Evolutionary conservation across 23 red algal genomes (phyloP).

Genomic region (Gracilaria domingensis): DNA sequence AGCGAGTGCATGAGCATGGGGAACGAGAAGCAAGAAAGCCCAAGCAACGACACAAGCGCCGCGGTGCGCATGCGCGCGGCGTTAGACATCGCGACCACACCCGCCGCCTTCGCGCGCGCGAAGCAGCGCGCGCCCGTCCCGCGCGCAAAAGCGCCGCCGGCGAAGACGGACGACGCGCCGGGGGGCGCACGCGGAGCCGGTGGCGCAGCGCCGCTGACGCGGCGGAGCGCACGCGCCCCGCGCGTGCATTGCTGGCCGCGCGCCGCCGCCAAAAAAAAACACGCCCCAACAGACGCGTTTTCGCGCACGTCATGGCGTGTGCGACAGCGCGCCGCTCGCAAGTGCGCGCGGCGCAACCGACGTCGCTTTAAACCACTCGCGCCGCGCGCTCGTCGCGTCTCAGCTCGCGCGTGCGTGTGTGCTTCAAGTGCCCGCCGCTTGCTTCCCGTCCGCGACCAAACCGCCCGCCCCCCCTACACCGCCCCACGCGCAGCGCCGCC

Average conservation of each 20-base stretch:
- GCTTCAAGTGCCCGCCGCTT: no score
- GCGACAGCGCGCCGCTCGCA: background rate
- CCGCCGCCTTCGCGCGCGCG: background rate
- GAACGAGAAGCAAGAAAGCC: conserved; percentile 12
- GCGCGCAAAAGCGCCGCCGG: no score
- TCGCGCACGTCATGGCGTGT: background rate
- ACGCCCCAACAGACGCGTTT: conserved; percentile 6
- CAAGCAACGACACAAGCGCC: background rate
- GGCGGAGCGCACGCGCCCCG: no score
- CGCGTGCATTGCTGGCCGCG: background rate
- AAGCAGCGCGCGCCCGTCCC: no score
- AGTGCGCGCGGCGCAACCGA: background rate
- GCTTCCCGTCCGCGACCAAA: no score
- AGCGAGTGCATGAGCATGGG: conserved; percentile 19
- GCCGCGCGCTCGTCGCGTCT: background rate
- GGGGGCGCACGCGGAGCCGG: background rate
- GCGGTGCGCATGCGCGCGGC: conserved; percentile 11
- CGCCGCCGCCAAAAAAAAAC: background rate
- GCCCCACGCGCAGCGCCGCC: background rate
- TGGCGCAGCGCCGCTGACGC: no score
- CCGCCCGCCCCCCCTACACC: no score
- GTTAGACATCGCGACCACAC: background rate
- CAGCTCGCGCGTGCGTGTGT: background rate
- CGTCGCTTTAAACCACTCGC: background rate
- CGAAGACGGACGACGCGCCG: no score